Conservation (phyloP, 176 grass and related monocot species). For the Oryza meyeriana region DNA sequence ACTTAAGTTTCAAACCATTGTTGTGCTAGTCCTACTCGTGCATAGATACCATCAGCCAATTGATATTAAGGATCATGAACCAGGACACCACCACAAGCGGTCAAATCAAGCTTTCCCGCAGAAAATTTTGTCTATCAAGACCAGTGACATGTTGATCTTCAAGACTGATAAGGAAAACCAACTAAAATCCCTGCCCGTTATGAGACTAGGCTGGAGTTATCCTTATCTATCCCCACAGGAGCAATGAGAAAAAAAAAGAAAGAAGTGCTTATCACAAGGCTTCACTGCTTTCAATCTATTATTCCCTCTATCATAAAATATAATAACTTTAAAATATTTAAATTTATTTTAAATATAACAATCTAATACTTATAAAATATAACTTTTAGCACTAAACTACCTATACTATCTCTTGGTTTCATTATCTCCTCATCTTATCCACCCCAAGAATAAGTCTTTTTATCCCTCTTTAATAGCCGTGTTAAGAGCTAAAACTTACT, state of each 20-base stretch:
- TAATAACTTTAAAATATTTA: no score
- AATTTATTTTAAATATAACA: no score
- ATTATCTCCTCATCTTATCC: no score
- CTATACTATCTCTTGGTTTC: no score
- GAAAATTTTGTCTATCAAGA: no score
- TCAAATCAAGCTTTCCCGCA: background rate
- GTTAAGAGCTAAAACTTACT: no score
- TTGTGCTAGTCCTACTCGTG: background rate
- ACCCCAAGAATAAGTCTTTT: no score
- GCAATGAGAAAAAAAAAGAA: background rate
- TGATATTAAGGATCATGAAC: background rate
- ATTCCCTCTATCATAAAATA: no score
- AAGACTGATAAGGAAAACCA: background rate
- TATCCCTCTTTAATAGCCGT: no score
- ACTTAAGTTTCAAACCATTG: slow-evolving; percentile 10
- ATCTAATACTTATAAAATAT: no score
- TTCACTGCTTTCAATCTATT: slow-evolving; percentile 1
- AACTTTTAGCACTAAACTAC: no score
- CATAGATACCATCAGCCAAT: background rate
- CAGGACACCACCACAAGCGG: background rate
- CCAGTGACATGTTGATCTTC: background rate
- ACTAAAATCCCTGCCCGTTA: background rate
- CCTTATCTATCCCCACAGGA: background rate
- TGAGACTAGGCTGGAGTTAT: background rate
- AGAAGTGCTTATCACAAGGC: background rate